Conservation (phyloP, 164 flowering plant genomes). For the Malania oleifera region DNA sequence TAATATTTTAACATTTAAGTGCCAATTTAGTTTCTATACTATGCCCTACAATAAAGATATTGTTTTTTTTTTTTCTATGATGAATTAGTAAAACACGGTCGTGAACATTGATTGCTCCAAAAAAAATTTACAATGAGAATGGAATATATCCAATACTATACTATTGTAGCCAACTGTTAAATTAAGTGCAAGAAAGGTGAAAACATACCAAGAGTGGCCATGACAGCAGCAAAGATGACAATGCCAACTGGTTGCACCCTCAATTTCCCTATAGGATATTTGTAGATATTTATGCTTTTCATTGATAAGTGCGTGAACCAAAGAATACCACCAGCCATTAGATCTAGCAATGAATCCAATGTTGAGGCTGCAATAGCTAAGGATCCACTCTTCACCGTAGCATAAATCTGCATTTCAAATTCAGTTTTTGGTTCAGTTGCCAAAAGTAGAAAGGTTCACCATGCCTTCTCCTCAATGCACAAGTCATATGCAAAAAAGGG, state of each 20-base stretch:
- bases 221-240: constrained; percentile 87
- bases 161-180: too few species aligned
- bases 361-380: constrained; percentile 97
- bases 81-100: too few species aligned
- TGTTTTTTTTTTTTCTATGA: too few species aligned
- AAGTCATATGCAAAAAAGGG: neutral
- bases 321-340: constrained; percentile 98
- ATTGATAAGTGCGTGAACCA: constrained; percentile 92
- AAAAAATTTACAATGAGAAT: too few species aligned
- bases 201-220: constrained; percentile 90
- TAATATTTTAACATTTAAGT: too few species aligned
- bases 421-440: neutral
- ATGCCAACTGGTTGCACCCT: constrained; percentile 98
- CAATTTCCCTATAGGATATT: constrained; percentile 93
- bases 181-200: neutral
- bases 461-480: too few species aligned
- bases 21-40: too few species aligned
- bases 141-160: too few species aligned
- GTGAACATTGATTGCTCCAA: too few species aligned
- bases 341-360: constrained; percentile 87
- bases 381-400: constrained; percentile 84
- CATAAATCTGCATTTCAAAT: constrained; percentile 55
- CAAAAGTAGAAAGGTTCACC: neutral
- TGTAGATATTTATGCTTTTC: constrained; percentile 81
- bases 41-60: too few species aligned